Evolutionary conservation across 1,139 yeast species (phyloP).

Genomic region (Yamadazyma songkhlaensis): DNA sequence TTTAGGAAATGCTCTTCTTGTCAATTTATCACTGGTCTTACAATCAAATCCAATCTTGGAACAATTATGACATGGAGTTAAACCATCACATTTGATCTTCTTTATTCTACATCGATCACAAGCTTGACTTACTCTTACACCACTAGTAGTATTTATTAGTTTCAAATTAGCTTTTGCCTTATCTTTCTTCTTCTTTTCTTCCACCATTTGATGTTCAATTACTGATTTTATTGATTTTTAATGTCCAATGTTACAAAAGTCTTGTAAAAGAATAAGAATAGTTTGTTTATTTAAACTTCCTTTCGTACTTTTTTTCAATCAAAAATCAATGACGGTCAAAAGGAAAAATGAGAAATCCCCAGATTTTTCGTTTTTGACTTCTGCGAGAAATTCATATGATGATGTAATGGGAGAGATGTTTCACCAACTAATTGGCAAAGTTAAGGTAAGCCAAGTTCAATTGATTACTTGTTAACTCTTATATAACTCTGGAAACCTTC

Average conservation of each 20-base stretch:
- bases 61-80: conserved; percentile 69
- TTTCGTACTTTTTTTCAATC: conserved; percentile 2
- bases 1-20: conserved; percentile 71
- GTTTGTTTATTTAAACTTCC: conserved; percentile 1
- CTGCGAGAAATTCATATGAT: too few species aligned
- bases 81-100: conserved; percentile 75
- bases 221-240: too few species aligned
- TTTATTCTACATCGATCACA: conserved; percentile 78
- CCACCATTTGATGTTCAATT: too few species aligned
- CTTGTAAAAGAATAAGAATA: too few species aligned
- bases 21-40: conserved; percentile 66
- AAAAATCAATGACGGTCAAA: conserved; percentile 1
- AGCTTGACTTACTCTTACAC: conserved; percentile 65
- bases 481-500: too few species aligned
- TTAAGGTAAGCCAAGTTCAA: too few species aligned
- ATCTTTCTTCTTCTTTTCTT: conserved; percentile 12
- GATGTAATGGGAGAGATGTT: too few species aligned
- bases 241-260: too few species aligned
- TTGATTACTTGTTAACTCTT: too few species aligned
- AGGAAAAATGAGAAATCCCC: conserved; percentile 6
- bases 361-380: neutral
- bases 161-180: conserved; percentile 29
- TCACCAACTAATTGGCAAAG: too few species aligned
- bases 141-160: conserved; percentile 38
- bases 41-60: conserved; percentile 62